Percentiles rank a stretch among this genome's conserved stretches.
These are phyloP conservation scores for Stephanodiscus minutulus DNA, from an alignment of 108 stramenopile genomes.

Conservation along the genomic window DNA sequence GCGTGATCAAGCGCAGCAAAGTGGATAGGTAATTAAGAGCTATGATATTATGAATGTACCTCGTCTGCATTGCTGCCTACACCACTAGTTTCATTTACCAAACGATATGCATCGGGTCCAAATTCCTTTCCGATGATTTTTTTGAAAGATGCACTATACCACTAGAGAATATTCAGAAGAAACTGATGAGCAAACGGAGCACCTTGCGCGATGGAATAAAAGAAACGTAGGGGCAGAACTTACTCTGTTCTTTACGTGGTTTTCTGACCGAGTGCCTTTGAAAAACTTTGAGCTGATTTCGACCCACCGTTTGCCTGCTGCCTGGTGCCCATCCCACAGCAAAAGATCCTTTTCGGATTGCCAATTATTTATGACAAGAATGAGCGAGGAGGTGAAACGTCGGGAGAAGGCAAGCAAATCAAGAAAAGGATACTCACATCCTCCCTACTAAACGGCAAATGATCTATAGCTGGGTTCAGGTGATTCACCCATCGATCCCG, in stretches of 20 bases:
- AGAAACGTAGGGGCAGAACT: too few species aligned
- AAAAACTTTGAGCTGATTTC: slow-evolving; percentile 87
- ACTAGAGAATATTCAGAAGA: slow-evolving; percentile 10
- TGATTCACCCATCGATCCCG: slow-evolving; percentile 93
- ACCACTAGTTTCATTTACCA: slow-evolving; percentile 15
- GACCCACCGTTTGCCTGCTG: slow-evolving; percentile 85
- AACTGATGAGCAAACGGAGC: too few species aligned
- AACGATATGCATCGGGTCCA: slow-evolving; percentile 37
- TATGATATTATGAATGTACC: too few species aligned
- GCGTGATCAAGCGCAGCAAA: too few species aligned
- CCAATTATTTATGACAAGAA: not conserved
- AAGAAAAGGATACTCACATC: slow-evolving; percentile 45
- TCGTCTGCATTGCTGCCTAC: not conserved
- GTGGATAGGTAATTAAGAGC: too few species aligned
- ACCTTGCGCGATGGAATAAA: too few species aligned
- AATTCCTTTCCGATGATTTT: slow-evolving; percentile 44
- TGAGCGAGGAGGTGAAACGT: not conserved
- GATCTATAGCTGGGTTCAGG: slow-evolving; percentile 84
- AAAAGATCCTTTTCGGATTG: slow-evolving; percentile 52
- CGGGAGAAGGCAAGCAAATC: not conserved
- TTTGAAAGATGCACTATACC: slow-evolving; percentile 86
- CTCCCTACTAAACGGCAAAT: slow-evolving; percentile 76
- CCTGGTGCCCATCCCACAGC: slow-evolving; percentile 81
- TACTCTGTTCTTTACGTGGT: slow-evolving; percentile 88
- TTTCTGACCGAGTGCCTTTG: slow-evolving; percentile 76